phyloP scores from a whole-genome alignment of 441 rosid species.

The Jatropha multifida region DNA sequence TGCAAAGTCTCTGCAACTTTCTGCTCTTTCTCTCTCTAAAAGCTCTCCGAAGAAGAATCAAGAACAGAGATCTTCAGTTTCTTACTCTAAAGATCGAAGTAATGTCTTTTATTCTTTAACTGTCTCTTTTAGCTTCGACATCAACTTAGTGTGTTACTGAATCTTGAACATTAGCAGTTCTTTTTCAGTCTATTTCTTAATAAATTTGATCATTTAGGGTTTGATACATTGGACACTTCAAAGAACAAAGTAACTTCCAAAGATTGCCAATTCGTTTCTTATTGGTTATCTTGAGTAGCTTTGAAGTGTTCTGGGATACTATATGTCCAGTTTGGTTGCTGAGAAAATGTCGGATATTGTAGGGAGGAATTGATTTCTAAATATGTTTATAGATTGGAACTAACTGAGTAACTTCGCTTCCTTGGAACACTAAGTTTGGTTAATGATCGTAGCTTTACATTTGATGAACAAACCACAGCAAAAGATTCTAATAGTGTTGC shows the following conservation, averaged over 20 bases:
- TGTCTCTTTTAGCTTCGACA: background rate
- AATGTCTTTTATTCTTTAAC: background rate
- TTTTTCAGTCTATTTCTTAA: background rate
- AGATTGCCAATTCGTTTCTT: constrained; percentile 3
- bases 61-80: constrained; percentile 11
- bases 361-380: background rate
- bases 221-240: background rate
- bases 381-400: background rate
- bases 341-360: constrained; percentile 17
- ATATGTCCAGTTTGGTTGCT: constrained; percentile 22
- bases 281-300: background rate
- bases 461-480: background rate
- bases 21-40: background rate
- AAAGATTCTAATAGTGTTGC: background rate
- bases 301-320: constrained; percentile 10
- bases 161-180: background rate
- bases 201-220: constrained; percentile 8
- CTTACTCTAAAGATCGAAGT: constrained; percentile 10
- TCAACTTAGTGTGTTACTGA: background rate
- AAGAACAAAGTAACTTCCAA: background rate
- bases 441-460: background rate
- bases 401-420: background rate
- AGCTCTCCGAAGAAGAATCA: background rate
- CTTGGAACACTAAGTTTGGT: background rate
- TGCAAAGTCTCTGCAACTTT: background rate